Base-by-base conservation (phyloP, 192 early-diverging fungal genomes). In the Entomortierella lignicola region DNA sequence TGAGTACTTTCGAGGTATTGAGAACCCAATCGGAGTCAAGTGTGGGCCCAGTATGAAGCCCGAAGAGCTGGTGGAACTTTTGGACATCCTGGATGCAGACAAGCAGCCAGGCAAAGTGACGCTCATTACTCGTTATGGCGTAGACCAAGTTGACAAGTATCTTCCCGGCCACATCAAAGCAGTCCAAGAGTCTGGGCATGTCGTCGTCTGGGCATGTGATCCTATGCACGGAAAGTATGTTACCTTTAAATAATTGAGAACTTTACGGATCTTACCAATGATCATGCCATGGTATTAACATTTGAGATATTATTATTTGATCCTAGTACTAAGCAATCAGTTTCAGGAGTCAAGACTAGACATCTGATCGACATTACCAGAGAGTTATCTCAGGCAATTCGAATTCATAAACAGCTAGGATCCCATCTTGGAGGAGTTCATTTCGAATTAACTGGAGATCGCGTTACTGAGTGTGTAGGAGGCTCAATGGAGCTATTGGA, bases 11-110 rank as follows among this genome's bases (percentile, higher is more conserved):
- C 85, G 95, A 60, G 98, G 98, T n/a, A 91, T 99, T 55, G 88
- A 88, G 57, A 99, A 99, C 83, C 98, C 98, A 6, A 92, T 99
- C 55, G 98, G 98, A 48, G 90, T 99, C 74, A 99, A 99, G 77
- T 94, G 96, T 31, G 97, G 96, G 0, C 97, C 98, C 8, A 91
- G 89, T 48, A 96, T 97, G 89, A 89, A 93, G 62, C 87, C 98
- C 2, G 87, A 92, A 17, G 94, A 99, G 77, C 85, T 99, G 1
- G 90, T 89, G 20, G 87, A 91, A 1, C 81, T 97, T 23, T 84
- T 99, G 47, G 91, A 95, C 72, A 93, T 95, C 17, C 84, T 99
- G 32, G 92, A 99, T 69, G 96, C 95, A 6, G 75, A 91, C 66
- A 88, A 90, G 74, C 95, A 94, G 65, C 83, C 91, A 18, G 96